phyloP scores from a whole-genome alignment of 2,329 filamentous ascomycete species.

The Diaporthe humulicola region DNA sequence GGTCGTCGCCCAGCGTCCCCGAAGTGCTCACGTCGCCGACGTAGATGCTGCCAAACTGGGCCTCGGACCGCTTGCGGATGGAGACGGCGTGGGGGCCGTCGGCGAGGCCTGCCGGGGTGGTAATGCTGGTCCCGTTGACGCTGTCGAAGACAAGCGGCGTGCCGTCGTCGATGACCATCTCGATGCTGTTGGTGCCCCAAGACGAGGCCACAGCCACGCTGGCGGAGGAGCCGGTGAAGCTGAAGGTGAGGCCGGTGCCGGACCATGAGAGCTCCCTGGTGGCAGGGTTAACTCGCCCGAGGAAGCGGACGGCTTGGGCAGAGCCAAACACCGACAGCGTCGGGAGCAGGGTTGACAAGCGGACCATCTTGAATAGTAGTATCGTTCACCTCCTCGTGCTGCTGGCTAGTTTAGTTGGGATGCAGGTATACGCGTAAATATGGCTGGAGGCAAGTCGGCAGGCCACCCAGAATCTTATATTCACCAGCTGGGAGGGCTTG shows the following conservation, averaged over 20 bases:
- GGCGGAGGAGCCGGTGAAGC: constrained; percentile 55
- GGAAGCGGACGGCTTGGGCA: constrained; percentile 15
- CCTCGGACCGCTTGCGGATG: constrained; percentile 55
- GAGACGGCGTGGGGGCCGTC: constrained; percentile 52
- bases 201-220: constrained; percentile 50
- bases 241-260: constrained; percentile 56
- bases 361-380: constrained; percentile 6
- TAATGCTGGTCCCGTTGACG: constrained; percentile 48
- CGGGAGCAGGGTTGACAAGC: constrained; percentile 14
- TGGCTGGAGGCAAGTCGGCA: background rate
- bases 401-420: background rate
- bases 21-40: constrained; percentile 46
- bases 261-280: constrained; percentile 60
- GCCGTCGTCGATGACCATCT: constrained; percentile 51
- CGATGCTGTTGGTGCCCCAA: constrained; percentile 50
- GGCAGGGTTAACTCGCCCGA: constrained; percentile 53
- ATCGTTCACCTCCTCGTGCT: background rate
- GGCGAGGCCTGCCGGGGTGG: constrained; percentile 48
- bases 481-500: background rate
- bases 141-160: constrained; percentile 46
- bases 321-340: constrained; percentile 16
- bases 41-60: constrained; percentile 50
- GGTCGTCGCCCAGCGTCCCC: constrained; percentile 20
- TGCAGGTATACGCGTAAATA: background rate
- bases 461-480: background rate